Evolutionary conservation across 2,329 filamentous ascomycete species (phyloP).

Genomic region (Dothistroma septosporum): DNA sequence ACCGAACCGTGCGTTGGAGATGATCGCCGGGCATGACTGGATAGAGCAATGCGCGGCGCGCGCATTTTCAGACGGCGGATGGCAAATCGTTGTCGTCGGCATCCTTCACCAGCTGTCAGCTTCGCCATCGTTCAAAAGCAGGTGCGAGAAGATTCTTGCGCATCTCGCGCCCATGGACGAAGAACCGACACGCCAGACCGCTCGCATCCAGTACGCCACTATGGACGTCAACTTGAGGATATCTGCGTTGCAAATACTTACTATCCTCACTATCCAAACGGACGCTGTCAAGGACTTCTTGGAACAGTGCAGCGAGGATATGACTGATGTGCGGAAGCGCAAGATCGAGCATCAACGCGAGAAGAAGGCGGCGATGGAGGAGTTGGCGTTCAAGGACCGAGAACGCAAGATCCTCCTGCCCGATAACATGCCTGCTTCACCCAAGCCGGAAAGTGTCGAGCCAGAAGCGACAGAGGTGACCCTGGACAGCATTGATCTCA

Average conservation of each 20-base stretch:
- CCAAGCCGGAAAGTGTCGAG: slow-evolving; percentile 38
- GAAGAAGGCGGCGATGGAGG: slow-evolving; percentile 55
- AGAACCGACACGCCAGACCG: slow-evolving; percentile 71
- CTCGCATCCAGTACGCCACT: slow-evolving; percentile 64
- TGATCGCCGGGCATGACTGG: slow-evolving; percentile 74
- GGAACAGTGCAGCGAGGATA: slow-evolving; percentile 85
- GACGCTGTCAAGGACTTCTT: slow-evolving; percentile 83
- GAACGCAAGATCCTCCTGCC: slow-evolving; percentile 62
- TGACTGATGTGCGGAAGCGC: slow-evolving; percentile 92
- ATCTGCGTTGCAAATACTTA: slow-evolving; percentile 76
- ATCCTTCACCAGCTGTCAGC: slow-evolving; percentile 80
- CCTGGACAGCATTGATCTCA: slow-evolving; percentile 51
- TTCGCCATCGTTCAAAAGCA: slow-evolving; percentile 62
- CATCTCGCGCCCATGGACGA: slow-evolving; percentile 74
- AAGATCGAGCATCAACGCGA: slow-evolving; percentile 89
- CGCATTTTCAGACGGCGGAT: slow-evolving; percentile 82
- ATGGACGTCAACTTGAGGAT: slow-evolving; percentile 82
- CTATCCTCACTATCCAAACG: slow-evolving; percentile 79
- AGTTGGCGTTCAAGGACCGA: slow-evolving; percentile 46
- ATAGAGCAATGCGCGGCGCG: slow-evolving; percentile 76
- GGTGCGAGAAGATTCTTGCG: slow-evolving; percentile 73
- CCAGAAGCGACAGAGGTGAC: slow-evolving; percentile 39
- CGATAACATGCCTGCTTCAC: slow-evolving; percentile 65
- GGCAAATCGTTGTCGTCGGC: slow-evolving; percentile 85
- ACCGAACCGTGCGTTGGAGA: slow-evolving; percentile 67